Evolutionary conservation across 1,139 yeast species (phyloP).

Genomic region (Sugiyamaella grinbergsii): DNA sequence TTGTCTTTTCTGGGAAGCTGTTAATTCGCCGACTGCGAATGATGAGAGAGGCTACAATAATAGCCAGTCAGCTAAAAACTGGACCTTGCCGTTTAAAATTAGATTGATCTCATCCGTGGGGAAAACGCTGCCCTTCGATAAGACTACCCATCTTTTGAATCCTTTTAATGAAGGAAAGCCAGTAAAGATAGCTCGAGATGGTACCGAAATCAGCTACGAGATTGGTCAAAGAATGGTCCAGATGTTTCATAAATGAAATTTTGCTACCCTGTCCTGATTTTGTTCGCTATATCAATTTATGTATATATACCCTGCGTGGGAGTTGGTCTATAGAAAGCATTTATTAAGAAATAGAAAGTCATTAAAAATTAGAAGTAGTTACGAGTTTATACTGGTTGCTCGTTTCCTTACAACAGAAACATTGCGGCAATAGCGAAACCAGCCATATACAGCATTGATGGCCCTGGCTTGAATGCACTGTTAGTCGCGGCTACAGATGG

Average conservation of each 20-base stretch:
- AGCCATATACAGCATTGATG: too few species aligned
- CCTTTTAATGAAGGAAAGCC: slow-evolving; percentile 43
- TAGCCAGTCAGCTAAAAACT: slow-evolving; percentile 31
- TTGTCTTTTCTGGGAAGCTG: slow-evolving; percentile 46
- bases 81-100: slow-evolving; percentile 45
- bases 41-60: slow-evolving; percentile 20
- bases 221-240: slow-evolving; percentile 40
- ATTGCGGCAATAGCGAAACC: slow-evolving; percentile 21
- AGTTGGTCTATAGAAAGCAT: too few species aligned
- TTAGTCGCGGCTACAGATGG: slow-evolving; percentile 8
- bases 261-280: not conserved
- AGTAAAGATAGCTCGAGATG: slow-evolving; percentile 47
- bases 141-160: slow-evolving; percentile 41
- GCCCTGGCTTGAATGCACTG: slow-evolving; percentile 4
- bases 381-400: too few species aligned
- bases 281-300: not conserved
- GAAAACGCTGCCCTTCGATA: slow-evolving; percentile 40
- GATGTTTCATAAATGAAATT: slow-evolving; percentile 31
- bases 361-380: not conserved
- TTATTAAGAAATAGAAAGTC: slow-evolving; percentile 12
- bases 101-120: slow-evolving; percentile 41
- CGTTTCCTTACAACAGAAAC: slow-evolving; percentile 19
- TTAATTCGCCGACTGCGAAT: slow-evolving; percentile 22
- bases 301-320: too few species aligned
- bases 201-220: slow-evolving; percentile 45